Base-by-base conservation (phyloP, 441 rosid species). In the Flueggea neowawraea region DNA sequence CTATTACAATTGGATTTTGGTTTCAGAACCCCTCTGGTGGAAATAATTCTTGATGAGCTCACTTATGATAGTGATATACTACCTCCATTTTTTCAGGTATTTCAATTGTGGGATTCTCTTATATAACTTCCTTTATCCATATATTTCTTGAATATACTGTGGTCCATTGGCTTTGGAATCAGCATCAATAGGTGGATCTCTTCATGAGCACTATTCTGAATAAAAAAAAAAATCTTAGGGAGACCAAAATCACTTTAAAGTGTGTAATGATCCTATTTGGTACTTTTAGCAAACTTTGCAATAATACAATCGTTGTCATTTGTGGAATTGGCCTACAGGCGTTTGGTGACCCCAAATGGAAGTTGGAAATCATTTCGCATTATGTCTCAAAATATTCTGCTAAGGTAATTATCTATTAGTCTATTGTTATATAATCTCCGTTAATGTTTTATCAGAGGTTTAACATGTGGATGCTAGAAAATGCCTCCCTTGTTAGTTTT, bases 331-430 rank as follows among this genome's bases (percentile, higher is more conserved):
- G 47, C 58, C 60, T 75, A 64, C 88, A 91, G 97, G 80, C 71
- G 48, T 89, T 91, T 58, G 63, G 71, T 31, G 80, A 89, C 58
- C 88, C 94, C 54, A 91, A 80, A 67, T 87, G 94, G 99, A 94
- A 94, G 79, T 76, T 84, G 63, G 95, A 83, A 75, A 73, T 94
- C 45, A 72, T 91, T 50, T 67, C 81, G 73, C 94, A 77, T 71
- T 91, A 84, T 60, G 75, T 91, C 41, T 60, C 59, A 17, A 94
- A 89, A 72, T 94, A 89, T 73, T 71, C 67, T 48, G 63, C 87
- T 22, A 89, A 83, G 90, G 96, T 87, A 65, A 67, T 65, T 65
- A 17, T 5, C 41, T 39, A 13, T 58, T 31, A 58, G 33, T 16
- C 49, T 36, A 7, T 7, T 52, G 36, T 15, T 14, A 44, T 58